Base-by-base conservation (phyloP, 768 basidiomycete genomes). In the Agaricus subrufescens region DNA sequence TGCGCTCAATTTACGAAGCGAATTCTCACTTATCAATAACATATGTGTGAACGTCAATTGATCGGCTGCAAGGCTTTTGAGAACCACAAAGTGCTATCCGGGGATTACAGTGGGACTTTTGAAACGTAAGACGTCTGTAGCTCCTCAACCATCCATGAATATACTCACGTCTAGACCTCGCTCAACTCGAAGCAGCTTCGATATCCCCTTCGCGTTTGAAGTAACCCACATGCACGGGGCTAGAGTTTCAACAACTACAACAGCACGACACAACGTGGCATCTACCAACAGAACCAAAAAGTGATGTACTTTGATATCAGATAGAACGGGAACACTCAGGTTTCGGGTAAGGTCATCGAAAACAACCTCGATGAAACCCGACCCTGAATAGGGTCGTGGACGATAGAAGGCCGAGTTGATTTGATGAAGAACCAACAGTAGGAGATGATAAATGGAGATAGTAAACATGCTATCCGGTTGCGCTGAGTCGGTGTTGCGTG, bases 321-420 rank as follows among this genome's bases (percentile, higher is more conserved):
- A 51, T 40, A 75, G 75, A 15, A 70, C 63, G 2, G 85, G 83
- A 60, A 87, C 85, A 7, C 46, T 64, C 42, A 87, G 81, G 25
- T 67, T 65, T 51, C 80, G 75, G 12, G 66, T 67, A 2, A 42
- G 50, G 23, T 80, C 60, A 59, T 87, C 85, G 2, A 57, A 75
- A 1, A 75, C 19, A 19, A 19, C 19, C 19, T 19, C 19, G 19
- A 19, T 19, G 19, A 19, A 19, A 19, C 19, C 70, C 11, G 63
- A 55, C 2, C 59, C 48, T 8, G 64, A 59, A 57, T 71, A 71
- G 9, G 64, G 37, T 14, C 73, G 64, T 2, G 73, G 69, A 63
- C 87, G 85, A 60, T 87, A 87, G 0, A 85, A 72, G 47, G 77
- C 71, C 40, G 85, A 64, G 1, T 72, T 72, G 1, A 80, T 80